phyloP scores from a whole-genome alignment of 2,329 filamentous ascomycete genomes.

The Aspergillus vadensis region DNA sequence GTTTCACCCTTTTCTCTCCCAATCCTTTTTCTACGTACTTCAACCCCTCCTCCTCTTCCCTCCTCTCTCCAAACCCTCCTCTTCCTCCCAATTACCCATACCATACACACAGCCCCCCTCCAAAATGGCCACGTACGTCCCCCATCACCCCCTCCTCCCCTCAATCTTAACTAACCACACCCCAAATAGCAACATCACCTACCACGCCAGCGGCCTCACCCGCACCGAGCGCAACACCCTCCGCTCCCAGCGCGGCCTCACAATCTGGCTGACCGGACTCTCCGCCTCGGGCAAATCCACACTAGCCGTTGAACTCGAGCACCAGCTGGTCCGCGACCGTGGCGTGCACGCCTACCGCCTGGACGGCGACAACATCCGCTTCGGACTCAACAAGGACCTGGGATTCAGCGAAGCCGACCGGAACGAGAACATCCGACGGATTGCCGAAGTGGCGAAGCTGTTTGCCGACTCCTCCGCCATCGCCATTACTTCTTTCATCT shows the following conservation, averaged over 20 bases:
- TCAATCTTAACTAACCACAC: conserved; percentile 13
- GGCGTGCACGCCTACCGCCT: conserved; percentile 85
- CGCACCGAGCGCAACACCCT: conserved; percentile 44
- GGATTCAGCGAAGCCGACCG: conserved; percentile 91
- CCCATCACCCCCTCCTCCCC: no score
- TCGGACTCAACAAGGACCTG: conserved; percentile 96
- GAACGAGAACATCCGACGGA: conserved; percentile 96
- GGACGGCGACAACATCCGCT: conserved; percentile 97
- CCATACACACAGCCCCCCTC: not conserved
- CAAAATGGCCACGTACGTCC: conserved; percentile 43
- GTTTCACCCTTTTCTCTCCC: conserved; percentile 12
- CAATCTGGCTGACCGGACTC: conserved; percentile 96
- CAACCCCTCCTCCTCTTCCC: conserved; percentile 2
- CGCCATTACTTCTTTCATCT: conserved; percentile 95
- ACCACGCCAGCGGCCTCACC: conserved; percentile 47
- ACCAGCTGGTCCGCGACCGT: conserved; percentile 77
- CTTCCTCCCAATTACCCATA: not conserved
- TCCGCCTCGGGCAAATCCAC: conserved; percentile 97
- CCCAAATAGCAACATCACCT: conserved; percentile 48
- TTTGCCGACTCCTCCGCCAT: conserved; percentile 89
- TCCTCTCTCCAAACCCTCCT: not conserved
- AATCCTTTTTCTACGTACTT: conserved; percentile 9
- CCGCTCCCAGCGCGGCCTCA: conserved; percentile 85
- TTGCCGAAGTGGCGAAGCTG: conserved; percentile 94
- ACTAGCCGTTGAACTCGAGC: conserved; percentile 92